Base-by-base conservation (phyloP, 2,329 filamentous ascomycete genomes). In the Penicillium capsulatum region DNA sequence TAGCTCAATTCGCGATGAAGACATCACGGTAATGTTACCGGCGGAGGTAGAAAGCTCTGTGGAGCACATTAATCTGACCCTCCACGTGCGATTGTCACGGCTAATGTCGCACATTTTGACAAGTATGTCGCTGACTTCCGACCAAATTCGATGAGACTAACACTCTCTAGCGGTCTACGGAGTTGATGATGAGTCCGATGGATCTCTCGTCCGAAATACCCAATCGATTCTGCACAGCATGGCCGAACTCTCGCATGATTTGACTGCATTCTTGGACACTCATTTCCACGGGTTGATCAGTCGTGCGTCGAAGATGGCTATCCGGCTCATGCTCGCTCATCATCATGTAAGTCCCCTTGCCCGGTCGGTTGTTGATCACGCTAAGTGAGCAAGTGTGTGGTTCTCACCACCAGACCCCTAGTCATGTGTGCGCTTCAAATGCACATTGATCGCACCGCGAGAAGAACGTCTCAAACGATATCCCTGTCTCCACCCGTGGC, bases 401-500 rank as follows among this genome's bases (percentile, higher is more conserved):
- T 58, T 4, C 46, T 58, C 10, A 54, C 53, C 14, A 57, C 55
- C 13, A 45, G 55, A 8, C 55, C 52, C 2, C 31, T 58, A 19
- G 55, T 56, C 1, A 58, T 57, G 54, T 57, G 54, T 31, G 49
- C 53, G 22, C 43, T 57, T 2, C 50, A 55, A 17, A 54, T 54
- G 44, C 54, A 55, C 16, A 53, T 58, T 4, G 53, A 55, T 31
- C 35, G 50, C n/a, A 43, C 44, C 5, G 47, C 52, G 15, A 41
- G 40, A 20, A 36, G 48, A 17, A 39, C 38, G 13, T 53, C 50
- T 2, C 50, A 47, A 27, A 43, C 33, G 13, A 50, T 55, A 3
- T 36, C 31, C 3, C 19, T 53, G 7, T 33, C 50, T 2, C 33
- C 36, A 1, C 51, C 54, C 2, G 50, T 54, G 11, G 47, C 44